A percentile compares a stretch with the other conserved stretches of the same genome.
These are phyloP conservation scores for Microglena sp. DNA, from an alignment of 139 green algal genomes.

Conservation along the genomic window DNA sequence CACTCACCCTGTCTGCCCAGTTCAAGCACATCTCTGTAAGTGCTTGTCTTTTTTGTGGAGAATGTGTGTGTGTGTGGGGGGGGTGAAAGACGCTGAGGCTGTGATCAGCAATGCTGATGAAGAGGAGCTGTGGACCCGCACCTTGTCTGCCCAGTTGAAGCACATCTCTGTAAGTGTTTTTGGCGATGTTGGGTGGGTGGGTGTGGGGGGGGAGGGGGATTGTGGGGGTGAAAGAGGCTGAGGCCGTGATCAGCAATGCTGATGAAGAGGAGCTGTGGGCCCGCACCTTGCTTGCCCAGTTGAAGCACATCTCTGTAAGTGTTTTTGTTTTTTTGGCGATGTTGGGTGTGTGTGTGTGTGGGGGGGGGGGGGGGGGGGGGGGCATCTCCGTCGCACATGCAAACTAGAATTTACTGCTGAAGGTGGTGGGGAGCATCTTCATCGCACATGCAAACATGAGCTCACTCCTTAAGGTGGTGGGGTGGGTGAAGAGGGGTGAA, in stretches of 20 bases:
- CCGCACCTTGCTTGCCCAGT: conserved; percentile 32
- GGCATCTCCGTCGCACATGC: no score
- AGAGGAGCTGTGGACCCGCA: conserved; percentile 49
- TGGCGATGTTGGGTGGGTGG: not conserved
- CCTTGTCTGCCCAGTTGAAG: conserved; percentile 29
- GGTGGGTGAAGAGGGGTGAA: no score
- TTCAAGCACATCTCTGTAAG: conserved; percentile 26
- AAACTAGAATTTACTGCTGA: no score
- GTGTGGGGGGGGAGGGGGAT: no score
- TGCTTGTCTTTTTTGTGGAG: not conserved
- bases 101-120: conserved; percentile 44
- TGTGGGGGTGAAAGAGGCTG: conserved; percentile 35
- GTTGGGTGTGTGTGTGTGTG: no score
- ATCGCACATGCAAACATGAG: no score
- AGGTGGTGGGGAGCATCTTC: no score
- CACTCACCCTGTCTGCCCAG: conserved; percentile 35
- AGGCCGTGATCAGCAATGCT: conserved; percentile 33
- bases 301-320: conserved; percentile 26
- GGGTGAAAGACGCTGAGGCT: conserved; percentile 27
- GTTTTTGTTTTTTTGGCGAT: no score
- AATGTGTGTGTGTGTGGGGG: not conserved
- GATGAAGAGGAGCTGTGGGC: conserved; percentile 55
- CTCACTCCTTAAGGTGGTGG: no score
- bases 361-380: no score
- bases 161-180: conserved; percentile 20